phyloP scores from a whole-genome alignment of 352 stramenopile genomes.

The Pythium sp. region DNA sequence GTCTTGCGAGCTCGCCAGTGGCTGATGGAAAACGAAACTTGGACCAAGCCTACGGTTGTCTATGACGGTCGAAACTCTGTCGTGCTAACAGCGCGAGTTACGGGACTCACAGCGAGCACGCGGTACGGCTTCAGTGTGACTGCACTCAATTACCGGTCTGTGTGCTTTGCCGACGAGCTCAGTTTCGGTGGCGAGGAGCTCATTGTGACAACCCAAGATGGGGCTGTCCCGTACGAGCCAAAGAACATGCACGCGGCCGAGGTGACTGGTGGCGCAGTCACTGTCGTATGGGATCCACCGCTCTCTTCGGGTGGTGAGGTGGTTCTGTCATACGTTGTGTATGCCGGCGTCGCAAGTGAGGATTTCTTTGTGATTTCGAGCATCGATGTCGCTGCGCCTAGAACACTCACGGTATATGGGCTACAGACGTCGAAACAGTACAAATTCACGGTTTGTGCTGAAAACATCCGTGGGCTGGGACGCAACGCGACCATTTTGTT shows the following conservation, averaged over 20 bases:
- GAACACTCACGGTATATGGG: constrained; percentile 23
- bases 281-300: constrained; percentile 43
- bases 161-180: constrained; percentile 32
- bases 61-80: constrained; percentile 38
- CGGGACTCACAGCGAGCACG: constrained; percentile 33
- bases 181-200: constrained; percentile 30
- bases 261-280: constrained; percentile 40
- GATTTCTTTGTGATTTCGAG: constrained; percentile 15
- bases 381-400: constrained; percentile 11
- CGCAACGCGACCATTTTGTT: constrained; percentile 30
- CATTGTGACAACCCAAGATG: constrained; percentile 32
- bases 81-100: constrained; percentile 22
- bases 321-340: constrained; percentile 37
- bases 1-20: constrained; percentile 24
- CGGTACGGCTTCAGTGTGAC: constrained; percentile 45
- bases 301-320: constrained; percentile 31
- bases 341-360: constrained; percentile 7
- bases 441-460: constrained; percentile 33
- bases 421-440: constrained; percentile 29
- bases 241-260: constrained; percentile 27
- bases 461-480: constrained; percentile 36
- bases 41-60: constrained; percentile 26
- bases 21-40: constrained; percentile 25
- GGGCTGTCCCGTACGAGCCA: constrained; percentile 35
- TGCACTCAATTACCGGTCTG: constrained; percentile 43